Percentiles rank a stretch among this genome's conserved stretches.
Evolutionary conservation across 345 rosid genomes (phyloP).

Genomic region (Noccaea bulbosa): DNA sequence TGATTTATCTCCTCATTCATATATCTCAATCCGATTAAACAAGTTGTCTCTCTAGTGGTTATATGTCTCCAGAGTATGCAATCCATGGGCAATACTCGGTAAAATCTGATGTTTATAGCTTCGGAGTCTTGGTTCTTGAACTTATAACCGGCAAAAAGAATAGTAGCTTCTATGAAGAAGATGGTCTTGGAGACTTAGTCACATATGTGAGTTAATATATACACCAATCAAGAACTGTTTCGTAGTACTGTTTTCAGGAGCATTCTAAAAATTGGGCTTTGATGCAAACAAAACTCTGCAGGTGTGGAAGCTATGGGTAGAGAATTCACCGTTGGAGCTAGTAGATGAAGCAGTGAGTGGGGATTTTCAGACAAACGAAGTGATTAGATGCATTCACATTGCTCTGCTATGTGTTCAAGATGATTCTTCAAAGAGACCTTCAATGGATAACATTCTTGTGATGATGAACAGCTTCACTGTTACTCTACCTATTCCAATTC

Average conservation of each 20-base stretch:
- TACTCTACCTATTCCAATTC: slow-evolving; percentile 47
- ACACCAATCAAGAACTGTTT: neutral
- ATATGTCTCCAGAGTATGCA: slow-evolving; percentile 55
- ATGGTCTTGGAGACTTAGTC: slow-evolving; percentile 38
- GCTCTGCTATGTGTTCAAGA: slow-evolving; percentile 66
- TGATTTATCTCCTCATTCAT: neutral
- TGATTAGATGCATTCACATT: slow-evolving; percentile 59
- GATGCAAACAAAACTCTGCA: slow-evolving; percentile 21
- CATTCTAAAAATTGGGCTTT: neutral
- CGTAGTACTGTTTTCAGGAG: neutral
- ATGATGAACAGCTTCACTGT: slow-evolving; percentile 54
- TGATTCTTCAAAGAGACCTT: slow-evolving; percentile 55
- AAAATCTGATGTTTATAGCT: slow-evolving; percentile 50
- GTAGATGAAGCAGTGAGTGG: slow-evolving; percentile 45
- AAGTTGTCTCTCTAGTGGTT: slow-evolving; percentile 40
- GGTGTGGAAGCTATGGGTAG: slow-evolving; percentile 60
- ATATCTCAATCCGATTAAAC: no score
- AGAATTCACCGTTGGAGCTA: slow-evolving; percentile 50
- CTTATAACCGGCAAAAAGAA: slow-evolving; percentile 45
- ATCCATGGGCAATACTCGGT: slow-evolving; percentile 46
- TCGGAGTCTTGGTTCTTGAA: slow-evolving; percentile 49
- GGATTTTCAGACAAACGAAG: slow-evolving; percentile 49
- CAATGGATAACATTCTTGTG: slow-evolving; percentile 54
- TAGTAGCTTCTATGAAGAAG: slow-evolving; percentile 37
- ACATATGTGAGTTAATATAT: slow-evolving; percentile 42